These are phyloP conservation scores for Bombardia bombarda DNA, from an alignment of 495 filamentous ascomycete genomes.

Conservation along the genomic window DNA sequence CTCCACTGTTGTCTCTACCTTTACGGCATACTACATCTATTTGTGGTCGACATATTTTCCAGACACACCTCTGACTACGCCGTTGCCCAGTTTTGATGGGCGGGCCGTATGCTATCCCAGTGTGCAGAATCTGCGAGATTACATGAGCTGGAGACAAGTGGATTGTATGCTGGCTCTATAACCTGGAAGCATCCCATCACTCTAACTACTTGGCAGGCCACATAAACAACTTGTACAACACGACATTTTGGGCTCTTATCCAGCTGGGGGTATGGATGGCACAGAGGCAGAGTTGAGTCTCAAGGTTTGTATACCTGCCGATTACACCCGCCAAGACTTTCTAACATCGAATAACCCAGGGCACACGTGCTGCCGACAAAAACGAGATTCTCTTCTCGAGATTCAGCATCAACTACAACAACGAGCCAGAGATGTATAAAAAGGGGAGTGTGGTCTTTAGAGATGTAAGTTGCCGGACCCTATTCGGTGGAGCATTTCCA, in stretches of 20 bases:
- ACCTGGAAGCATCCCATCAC: no score
- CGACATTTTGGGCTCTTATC: constrained; percentile 88
- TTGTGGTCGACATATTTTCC: constrained; percentile 74
- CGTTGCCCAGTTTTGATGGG: constrained; percentile 85
- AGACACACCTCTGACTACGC: constrained; percentile 55
- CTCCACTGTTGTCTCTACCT: constrained; percentile 83
- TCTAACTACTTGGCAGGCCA: constrained; percentile 50
- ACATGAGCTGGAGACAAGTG: constrained; percentile 94
- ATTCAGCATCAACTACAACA: constrained; percentile 95
- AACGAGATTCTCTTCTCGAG: constrained; percentile 90
- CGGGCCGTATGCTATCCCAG: constrained; percentile 82
- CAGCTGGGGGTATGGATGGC: constrained; percentile 64
- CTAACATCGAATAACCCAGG: constrained; percentile 36
- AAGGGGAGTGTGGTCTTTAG: constrained; percentile 88
- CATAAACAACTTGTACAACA: constrained; percentile 98
- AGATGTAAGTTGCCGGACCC: constrained; percentile 47
- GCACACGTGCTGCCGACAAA: constrained; percentile 78
- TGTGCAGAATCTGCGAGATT: constrained; percentile 73
- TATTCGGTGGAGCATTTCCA: not conserved
- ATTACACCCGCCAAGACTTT: not conserved
- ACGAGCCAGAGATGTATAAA: constrained; percentile 83
- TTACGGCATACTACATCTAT: constrained; percentile 84
- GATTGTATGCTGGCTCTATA: constrained; percentile 60
- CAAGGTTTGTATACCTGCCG: constrained; percentile 40
- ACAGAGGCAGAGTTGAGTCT: constrained; percentile 73